Evolutionary conservation across 2,329 filamentous ascomycete genomes (phyloP).

Genomic region (Pseudogymnoascus sp.): DNA sequence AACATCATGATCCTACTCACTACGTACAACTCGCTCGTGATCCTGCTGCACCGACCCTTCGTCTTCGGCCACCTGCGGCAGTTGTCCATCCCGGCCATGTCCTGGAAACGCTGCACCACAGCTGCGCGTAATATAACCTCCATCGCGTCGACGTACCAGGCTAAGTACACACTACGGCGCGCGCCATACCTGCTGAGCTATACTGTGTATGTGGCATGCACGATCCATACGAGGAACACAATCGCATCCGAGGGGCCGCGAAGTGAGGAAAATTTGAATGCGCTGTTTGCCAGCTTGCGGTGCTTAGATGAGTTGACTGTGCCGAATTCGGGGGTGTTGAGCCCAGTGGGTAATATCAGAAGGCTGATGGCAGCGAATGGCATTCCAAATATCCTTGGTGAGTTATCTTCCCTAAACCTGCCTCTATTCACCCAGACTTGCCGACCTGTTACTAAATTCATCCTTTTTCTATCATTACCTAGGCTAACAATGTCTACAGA

Average conservation of each 20-base stretch:
- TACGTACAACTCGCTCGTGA: slow-evolving; percentile 36
- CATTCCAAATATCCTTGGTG: slow-evolving; percentile 1
- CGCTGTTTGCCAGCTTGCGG: slow-evolving; percentile 25
- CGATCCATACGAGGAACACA: slow-evolving; percentile 35
- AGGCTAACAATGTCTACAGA: not conserved
- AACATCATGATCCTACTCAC: slow-evolving; percentile 30
- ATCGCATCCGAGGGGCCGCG: slow-evolving; percentile 21
- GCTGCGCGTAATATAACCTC: slow-evolving; percentile 33
- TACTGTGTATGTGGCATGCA: slow-evolving; percentile 36
- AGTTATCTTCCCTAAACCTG: not conserved
- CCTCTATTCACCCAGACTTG: not conserved
- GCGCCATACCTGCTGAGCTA: slow-evolving; percentile 38
- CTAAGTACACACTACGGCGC: slow-evolving; percentile 33
- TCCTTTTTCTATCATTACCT: not conserved
- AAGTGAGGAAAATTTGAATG: slow-evolving; percentile 21
- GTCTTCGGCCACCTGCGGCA: slow-evolving; percentile 27
- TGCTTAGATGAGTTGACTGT: slow-evolving; percentile 30
- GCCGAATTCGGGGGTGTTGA: slow-evolving; percentile 23
- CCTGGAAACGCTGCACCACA: slow-evolving; percentile 30
- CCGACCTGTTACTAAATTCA: not conserved
- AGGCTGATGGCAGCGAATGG: slow-evolving; percentile 7
- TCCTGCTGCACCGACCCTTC: slow-evolving; percentile 39
- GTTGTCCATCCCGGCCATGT: slow-evolving; percentile 20
- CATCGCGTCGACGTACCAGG: slow-evolving; percentile 31
- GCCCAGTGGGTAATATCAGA: slow-evolving; percentile 13